Conservation (phyloP, 352 stramenopile genomes). For the Phytophthora cryptogea region DNA sequence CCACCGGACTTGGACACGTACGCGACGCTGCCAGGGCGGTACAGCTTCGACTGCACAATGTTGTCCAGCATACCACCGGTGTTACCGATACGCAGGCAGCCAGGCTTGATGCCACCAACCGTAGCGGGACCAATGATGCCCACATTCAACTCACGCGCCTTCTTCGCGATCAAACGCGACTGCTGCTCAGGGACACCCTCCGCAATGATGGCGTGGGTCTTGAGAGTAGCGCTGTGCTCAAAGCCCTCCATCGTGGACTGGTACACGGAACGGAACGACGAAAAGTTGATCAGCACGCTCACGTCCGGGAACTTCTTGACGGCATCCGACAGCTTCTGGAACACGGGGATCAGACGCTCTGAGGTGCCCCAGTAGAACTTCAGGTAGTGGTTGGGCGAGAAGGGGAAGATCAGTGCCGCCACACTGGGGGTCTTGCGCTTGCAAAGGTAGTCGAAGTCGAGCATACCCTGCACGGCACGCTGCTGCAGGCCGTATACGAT, state of each 20-base stretch:
- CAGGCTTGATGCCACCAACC: slow-evolving; percentile 96
- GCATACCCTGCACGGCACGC: slow-evolving; percentile 95
- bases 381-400: slow-evolving; percentile 95
- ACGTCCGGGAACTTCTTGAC: slow-evolving; percentile 94
- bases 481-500: slow-evolving; percentile 97
- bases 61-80: slow-evolving; percentile 98
- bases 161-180: slow-evolving; percentile 95
- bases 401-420: slow-evolving; percentile 95
- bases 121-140: slow-evolving; percentile 96
- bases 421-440: slow-evolving; percentile 95
- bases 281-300: slow-evolving; percentile 96
- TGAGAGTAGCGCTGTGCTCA: slow-evolving; percentile 92
- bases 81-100: slow-evolving; percentile 97
- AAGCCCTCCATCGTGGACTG: slow-evolving; percentile 95
- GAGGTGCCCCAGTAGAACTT: slow-evolving; percentile 98
- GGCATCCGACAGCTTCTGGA: slow-evolving; percentile 90
- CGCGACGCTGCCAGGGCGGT: slow-evolving; percentile 94
- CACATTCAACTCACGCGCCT: slow-evolving; percentile 89
- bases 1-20: slow-evolving; percentile 97
- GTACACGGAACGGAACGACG: slow-evolving; percentile 96
- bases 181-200: slow-evolving; percentile 96
- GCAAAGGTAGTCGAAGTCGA: slow-evolving; percentile 98
- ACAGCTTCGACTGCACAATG: slow-evolving; percentile 97
- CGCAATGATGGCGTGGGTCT: slow-evolving; percentile 97
- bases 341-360: slow-evolving; percentile 94